These are phyloP conservation scores for Liriodendron chinense DNA, from an alignment of 164 flowering plant species.

Conservation along the genomic window DNA sequence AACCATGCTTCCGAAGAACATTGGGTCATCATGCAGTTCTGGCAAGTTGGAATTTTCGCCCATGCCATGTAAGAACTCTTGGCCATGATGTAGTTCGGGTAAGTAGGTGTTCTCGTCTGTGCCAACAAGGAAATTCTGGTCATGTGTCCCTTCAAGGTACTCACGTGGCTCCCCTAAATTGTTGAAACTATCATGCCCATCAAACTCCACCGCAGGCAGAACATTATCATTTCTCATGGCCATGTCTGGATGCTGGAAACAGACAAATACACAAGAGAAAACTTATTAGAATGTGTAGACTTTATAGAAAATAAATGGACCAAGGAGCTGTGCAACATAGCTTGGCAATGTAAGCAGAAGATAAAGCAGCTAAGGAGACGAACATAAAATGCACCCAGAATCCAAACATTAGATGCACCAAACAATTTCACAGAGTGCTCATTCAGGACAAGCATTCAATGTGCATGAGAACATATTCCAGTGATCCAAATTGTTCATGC, in stretches of 20 bases:
- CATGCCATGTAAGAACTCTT: slow-evolving; percentile 8
- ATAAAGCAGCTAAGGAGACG: background rate
- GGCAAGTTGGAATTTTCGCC: slow-evolving; percentile 9
- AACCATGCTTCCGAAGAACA: background rate
- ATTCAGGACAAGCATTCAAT: no score
- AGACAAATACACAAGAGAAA: slow-evolving; percentile 2
- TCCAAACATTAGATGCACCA: no score
- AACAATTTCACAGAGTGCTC: no score
- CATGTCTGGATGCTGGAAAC: slow-evolving; percentile 20
- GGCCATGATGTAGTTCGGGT: background rate
- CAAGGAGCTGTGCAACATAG: background rate
- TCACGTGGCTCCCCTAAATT: background rate
- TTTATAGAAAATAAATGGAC: background rate
- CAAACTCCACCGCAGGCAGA: slow-evolving; percentile 1
- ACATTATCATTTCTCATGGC: slow-evolving; percentile 9
- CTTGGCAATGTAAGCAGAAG: background rate
- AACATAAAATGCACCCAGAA: background rate
- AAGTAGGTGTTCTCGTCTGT: background rate
- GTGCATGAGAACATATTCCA: no score
- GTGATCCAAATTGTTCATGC: no score
- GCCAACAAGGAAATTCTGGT: background rate
- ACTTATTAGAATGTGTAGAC: background rate
- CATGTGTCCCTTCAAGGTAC: slow-evolving; percentile 3
- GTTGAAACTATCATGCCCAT: slow-evolving; percentile 7
- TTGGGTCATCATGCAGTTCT: slow-evolving; percentile 8